phyloP scores from a whole-genome alignment of 2,329 filamentous ascomycete species.

The Curvularia verruculosa region DNA sequence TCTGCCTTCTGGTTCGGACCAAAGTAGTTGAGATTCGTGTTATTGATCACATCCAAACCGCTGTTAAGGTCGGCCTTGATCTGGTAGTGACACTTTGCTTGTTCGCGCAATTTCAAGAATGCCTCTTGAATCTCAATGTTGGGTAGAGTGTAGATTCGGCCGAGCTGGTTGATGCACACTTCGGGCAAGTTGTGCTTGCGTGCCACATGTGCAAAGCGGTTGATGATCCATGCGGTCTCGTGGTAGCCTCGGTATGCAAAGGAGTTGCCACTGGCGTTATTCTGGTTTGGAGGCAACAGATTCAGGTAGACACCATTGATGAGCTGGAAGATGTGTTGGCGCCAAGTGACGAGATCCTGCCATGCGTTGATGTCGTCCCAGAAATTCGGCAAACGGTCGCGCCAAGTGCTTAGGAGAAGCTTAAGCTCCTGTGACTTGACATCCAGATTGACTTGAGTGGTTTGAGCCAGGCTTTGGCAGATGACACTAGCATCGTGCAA shows the following conservation, averaged over 20 bases:
- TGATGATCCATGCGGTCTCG: conserved; percentile 99
- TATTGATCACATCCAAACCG: conserved; percentile 97
- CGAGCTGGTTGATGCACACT: conserved; percentile 95
- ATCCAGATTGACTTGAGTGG: conserved; percentile 84
- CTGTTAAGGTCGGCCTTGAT: conserved; percentile 90
- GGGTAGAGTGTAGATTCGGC: conserved; percentile 95
- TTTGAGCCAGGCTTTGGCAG: conserved; percentile 85
- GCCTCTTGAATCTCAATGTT: conserved; percentile 99
- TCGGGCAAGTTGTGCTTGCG: conserved; percentile 96
- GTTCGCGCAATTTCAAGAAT: conserved; percentile 96
- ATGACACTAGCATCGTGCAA: conserved; percentile 97
- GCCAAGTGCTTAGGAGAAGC: conserved; percentile 90
- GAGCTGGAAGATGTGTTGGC: conserved; percentile 96
- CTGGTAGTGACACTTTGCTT: conserved; percentile 98
- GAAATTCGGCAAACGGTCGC: conserved; percentile 91
- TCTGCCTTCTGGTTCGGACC: conserved; percentile 95
- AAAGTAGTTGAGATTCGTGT: conserved; percentile 99
- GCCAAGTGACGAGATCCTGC: conserved; percentile 99
- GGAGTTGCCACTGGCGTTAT: conserved; percentile 83
- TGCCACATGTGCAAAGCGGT: conserved; percentile 95
- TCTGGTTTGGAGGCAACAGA: conserved; percentile 76
- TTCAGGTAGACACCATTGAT: conserved; percentile 94
- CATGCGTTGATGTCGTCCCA: conserved; percentile 99
- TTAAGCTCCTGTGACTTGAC: conserved; percentile 96
- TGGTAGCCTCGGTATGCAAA: conserved; percentile 98